These are phyloP conservation scores for Nigrograna mackinnonii DNA, from an alignment of 2,329 filamentous ascomycete species.

Conservation along the genomic window DNA sequence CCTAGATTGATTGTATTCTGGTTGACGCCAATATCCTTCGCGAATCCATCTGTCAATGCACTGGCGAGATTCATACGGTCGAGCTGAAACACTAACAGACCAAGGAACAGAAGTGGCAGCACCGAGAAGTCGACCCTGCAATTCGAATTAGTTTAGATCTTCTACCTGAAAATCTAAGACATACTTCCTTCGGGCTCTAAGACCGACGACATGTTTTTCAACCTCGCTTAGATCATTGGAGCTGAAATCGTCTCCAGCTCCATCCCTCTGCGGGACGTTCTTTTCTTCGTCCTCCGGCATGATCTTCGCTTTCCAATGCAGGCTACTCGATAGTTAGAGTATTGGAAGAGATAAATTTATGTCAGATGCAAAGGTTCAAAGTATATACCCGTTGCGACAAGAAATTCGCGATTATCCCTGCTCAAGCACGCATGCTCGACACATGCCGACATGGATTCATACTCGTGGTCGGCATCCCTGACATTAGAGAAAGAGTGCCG, in stretches of 20 bases:
- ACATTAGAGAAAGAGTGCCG: too few relatives aligned
- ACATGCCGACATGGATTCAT: too few relatives aligned
- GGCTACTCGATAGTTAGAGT: too few relatives aligned
- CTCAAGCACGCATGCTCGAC: too few relatives aligned
- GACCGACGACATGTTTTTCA: conserved; percentile 9
- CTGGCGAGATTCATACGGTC: conserved; percentile 59
- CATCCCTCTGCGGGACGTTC: conserved; percentile 1
- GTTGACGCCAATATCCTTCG: conserved; percentile 45
- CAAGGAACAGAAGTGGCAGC: conserved; percentile 53
- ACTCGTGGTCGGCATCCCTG: too few relatives aligned
- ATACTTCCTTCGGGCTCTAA: conserved; percentile 23
- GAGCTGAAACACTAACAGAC: conserved; percentile 56
- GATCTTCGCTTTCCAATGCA: not conserved
- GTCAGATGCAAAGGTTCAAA: too few relatives aligned
- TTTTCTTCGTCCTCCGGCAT: conserved; percentile 18
- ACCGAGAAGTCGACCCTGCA: conserved; percentile 52
- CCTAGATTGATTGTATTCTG: conserved; percentile 57
- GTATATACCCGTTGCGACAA: too few relatives aligned
- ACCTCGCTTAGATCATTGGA: conserved; percentile 5
- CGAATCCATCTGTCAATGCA: conserved; percentile 54
- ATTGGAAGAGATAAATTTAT: too few relatives aligned
- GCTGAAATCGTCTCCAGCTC: conserved; percentile 10
- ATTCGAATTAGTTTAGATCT: not conserved
- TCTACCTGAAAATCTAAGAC: not conserved
- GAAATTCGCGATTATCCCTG: too few relatives aligned